phyloP scores from a whole-genome alignment of 208 protist genomes.

The Herpetomonas samuelpessoai region DNA sequence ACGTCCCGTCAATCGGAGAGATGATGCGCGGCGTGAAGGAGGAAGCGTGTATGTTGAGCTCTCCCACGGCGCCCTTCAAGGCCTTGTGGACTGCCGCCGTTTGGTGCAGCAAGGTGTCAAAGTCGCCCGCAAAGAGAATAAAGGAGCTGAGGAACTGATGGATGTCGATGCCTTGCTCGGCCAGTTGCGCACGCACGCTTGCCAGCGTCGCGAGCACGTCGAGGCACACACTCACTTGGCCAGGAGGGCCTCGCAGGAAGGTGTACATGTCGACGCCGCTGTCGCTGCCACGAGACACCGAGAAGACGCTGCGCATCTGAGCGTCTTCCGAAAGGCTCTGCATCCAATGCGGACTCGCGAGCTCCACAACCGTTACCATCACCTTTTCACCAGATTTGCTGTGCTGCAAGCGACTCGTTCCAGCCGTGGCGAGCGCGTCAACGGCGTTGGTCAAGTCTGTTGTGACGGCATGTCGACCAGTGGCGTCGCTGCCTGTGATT shows the following conservation, averaged over 20 bases:
- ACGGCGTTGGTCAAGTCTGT: neutral
- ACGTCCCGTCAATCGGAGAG: constrained; percentile 14
- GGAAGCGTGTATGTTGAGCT: constrained; percentile 36
- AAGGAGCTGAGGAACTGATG: constrained; percentile 49
- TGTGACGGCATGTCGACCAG: neutral
- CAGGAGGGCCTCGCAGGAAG: constrained; percentile 51
- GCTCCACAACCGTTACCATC: constrained; percentile 30
- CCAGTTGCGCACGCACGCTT: constrained; percentile 36
- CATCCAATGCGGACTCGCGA: constrained; percentile 22
- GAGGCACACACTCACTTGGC: constrained; percentile 36
- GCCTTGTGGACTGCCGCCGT: constrained; percentile 60
- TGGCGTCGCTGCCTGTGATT: constrained; percentile 8
- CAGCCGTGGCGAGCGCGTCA: neutral
- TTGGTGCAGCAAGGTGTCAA: constrained; percentile 46
- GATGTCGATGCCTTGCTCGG: constrained; percentile 21
- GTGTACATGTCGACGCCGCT: constrained; percentile 17
- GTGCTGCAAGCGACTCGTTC: neutral
- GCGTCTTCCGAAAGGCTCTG: constrained; percentile 30
- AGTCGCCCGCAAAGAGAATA: constrained; percentile 35
- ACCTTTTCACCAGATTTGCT: neutral
- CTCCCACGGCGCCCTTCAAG: constrained; percentile 42
- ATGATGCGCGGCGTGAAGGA: constrained; percentile 43
- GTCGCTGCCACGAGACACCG: constrained; percentile 2
- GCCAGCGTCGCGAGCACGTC: constrained; percentile 41
- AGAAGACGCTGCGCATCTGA: constrained; percentile 29